Evolutionary conservation across 2,329 filamentous ascomycete species (phyloP), one percentile per base, ranked within the genome.

Genomic region (Pseudofabraea citricarpa): DNA sequence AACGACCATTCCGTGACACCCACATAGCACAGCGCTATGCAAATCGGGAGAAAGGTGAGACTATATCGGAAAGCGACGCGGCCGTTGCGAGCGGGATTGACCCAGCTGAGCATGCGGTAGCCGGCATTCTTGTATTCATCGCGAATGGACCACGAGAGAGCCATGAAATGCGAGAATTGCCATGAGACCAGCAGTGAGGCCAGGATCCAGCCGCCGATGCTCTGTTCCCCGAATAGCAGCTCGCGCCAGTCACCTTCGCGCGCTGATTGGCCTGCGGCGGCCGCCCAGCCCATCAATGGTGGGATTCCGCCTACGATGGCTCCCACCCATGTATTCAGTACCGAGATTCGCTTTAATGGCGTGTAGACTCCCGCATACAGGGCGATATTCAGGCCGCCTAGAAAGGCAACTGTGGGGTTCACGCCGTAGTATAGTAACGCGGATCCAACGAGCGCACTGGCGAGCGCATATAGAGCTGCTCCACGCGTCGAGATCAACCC

Each of bases 141-240:
- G 16, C 89, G 77, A 48, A 97, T 95, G 4, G 79, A 74, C 79
- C 91, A 94, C 36, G 87, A 90, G 18, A 98, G 74, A 1, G 90
- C 85, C 75, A 96, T 97, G 71, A 98, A 98, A 67, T 98, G 93
- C 3, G 93, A 90, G 60, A 98, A 97, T 62, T 98, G 91, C 93
- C 93, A 98, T 10, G 90, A 85, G 54, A 95, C 95, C 5, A 98
- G 72, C 6, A 97, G 69, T 0, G 76, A 81, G 1, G 88, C 91
- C 12, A 96, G 71, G 1, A 97, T 69, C 93, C 93, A 98, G 4
- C 91, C 93, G 5, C 93, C 93, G 9, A 81, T 68, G 20, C 72
- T 75, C 63, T 80, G 58, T 62, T 83, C 61, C 57, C 87, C 83
- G 44, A 94, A 78, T 0, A 95, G 71, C 29, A 95, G 75, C 59